A percentile compares a stretch with the other conserved stretches of the same genome.
phyloP scores from a whole-genome alignment of 202 grass and related monocot genomes.

The Panicum virgatum region DNA sequence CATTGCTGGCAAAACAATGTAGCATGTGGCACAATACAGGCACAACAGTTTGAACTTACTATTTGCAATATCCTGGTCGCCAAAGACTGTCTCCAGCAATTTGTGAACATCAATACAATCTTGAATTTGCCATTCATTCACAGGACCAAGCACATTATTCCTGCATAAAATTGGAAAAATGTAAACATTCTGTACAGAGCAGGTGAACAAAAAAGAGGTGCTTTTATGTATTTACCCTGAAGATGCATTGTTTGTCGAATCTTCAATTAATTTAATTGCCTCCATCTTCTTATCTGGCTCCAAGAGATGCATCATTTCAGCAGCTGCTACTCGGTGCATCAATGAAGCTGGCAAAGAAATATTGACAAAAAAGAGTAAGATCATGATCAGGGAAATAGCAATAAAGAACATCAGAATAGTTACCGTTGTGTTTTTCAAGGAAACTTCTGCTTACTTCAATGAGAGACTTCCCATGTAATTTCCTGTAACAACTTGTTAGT shows the following conservation, averaged over 20 bases:
- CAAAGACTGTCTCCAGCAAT: slow-evolving; percentile 70
- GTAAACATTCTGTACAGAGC: slow-evolving; percentile 24
- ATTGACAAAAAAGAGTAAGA: slow-evolving; percentile 20
- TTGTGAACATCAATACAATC: slow-evolving; percentile 93
- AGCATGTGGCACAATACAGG: slow-evolving; percentile 5
- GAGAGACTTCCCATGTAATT: slow-evolving; percentile 86
- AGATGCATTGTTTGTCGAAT: slow-evolving; percentile 71
- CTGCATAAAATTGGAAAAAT: slow-evolving; percentile 48
- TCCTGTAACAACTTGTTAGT: slow-evolving; percentile 58
- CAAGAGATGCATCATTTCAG: slow-evolving; percentile 93
- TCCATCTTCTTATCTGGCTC: slow-evolving; percentile 80
- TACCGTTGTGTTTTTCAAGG: slow-evolving; percentile 89
- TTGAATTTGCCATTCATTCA: slow-evolving; percentile 70
- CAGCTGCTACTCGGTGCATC: slow-evolving; percentile 81
- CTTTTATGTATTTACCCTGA: slow-evolving; percentile 61
- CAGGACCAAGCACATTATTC: slow-evolving; percentile 49
- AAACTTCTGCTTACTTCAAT: slow-evolving; percentile 82
- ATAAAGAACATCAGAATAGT: background rate
- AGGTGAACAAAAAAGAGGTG: slow-evolving; percentile 16
- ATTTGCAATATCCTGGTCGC: slow-evolving; percentile 60
- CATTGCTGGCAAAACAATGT: background rate
- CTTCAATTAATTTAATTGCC: slow-evolving; percentile 94
- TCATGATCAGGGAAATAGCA: background rate
- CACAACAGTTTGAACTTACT: slow-evolving; percentile 57
- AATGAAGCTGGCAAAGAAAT: slow-evolving; percentile 62